Evolutionary conservation across 139 green algal species (phyloP).

Genomic region (Coccomyxa sp.): DNA sequence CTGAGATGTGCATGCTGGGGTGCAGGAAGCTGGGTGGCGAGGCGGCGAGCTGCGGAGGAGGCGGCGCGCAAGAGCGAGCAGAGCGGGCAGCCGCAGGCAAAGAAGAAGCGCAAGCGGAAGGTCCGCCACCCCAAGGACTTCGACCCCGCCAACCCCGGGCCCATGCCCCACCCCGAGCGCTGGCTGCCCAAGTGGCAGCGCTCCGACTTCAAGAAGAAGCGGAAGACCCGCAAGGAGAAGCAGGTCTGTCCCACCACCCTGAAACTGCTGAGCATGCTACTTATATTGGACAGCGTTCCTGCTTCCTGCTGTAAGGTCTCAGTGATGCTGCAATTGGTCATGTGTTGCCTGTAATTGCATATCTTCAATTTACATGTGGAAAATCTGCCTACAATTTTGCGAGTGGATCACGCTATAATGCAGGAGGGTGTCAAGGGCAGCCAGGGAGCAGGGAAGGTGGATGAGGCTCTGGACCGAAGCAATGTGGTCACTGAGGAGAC

Average conservation of each 20-base stretch:
- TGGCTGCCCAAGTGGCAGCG: slow-evolving; percentile 96
- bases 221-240: slow-evolving; percentile 36
- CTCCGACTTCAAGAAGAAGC: slow-evolving; percentile 68
- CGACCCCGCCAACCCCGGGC: slow-evolving; percentile 78
- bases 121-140: slow-evolving; percentile 74
- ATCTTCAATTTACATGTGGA: too few relatives aligned
- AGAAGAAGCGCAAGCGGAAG: slow-evolving; percentile 64
- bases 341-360: neutral
- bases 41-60: neutral
- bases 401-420: neutral
- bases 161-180: slow-evolving; percentile 86
- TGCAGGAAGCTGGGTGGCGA: neutral
- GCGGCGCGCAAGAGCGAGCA: neutral
- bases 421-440: slow-evolving; percentile 65
- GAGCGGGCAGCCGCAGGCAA: slow-evolving; percentile 6
- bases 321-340: neutral
- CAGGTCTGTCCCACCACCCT: neutral
- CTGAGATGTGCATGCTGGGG: neutral
- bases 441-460: slow-evolving; percentile 60
- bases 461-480: slow-evolving; percentile 41
- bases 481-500: neutral
- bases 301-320: too few relatives aligned
- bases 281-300: too few relatives aligned
- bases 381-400: neutral
- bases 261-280: too few relatives aligned